Percentiles rank a stretch among this genome's conserved stretches.
Conservation (phyloP, 148 eudicot species). For the Rhododendron williamsianum region DNA sequence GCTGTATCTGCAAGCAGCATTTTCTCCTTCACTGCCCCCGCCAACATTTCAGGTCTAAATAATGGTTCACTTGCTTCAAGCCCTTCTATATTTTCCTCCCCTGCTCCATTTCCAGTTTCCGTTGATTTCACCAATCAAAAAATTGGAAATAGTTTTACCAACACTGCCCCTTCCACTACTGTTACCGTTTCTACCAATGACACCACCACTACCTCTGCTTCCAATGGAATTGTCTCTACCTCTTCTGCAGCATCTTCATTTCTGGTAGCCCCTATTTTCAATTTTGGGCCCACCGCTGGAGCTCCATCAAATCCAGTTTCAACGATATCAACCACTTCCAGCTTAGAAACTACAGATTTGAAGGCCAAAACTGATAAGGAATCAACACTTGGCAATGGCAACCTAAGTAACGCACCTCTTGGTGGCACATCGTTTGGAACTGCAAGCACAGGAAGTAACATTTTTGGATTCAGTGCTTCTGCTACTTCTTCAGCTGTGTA, state of each 20-base stretch:
- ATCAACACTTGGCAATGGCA: conserved; percentile 19
- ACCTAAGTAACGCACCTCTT: conserved; percentile 18
- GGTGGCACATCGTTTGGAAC: conserved; percentile 19
- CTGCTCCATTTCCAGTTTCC: conserved; percentile 24
- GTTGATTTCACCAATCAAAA: conserved; percentile 13
- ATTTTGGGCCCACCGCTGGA: conserved; percentile 20
- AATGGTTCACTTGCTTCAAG: conserved; percentile 35
- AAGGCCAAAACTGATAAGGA: conserved; percentile 32
- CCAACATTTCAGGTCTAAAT: conserved; percentile 15
- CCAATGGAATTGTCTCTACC: conserved; percentile 8
- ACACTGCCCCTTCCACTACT: not conserved
- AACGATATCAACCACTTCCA: conserved; percentile 13
- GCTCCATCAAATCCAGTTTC: conserved; percentile 29
- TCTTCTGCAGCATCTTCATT: conserved; percentile 21
- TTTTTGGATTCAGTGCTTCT: conserved; percentile 34
- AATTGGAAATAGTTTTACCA: conserved; percentile 23
- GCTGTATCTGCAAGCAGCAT: conserved; percentile 17
- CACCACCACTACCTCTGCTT: conserved; percentile 10
- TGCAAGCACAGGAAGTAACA: conserved; percentile 20
- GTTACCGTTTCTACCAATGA: conserved; percentile 10
- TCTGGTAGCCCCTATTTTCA: conserved; percentile 23
- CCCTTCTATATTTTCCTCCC: conserved; percentile 15
- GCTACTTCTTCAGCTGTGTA: conserved; percentile 17
- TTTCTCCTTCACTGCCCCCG: conserved; percentile 21
- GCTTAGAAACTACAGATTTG: conserved; percentile 19